phyloP scores from a whole-genome alignment of 1,284 basidiomycete species.

The Wallemia ichthyophaga region DNA sequence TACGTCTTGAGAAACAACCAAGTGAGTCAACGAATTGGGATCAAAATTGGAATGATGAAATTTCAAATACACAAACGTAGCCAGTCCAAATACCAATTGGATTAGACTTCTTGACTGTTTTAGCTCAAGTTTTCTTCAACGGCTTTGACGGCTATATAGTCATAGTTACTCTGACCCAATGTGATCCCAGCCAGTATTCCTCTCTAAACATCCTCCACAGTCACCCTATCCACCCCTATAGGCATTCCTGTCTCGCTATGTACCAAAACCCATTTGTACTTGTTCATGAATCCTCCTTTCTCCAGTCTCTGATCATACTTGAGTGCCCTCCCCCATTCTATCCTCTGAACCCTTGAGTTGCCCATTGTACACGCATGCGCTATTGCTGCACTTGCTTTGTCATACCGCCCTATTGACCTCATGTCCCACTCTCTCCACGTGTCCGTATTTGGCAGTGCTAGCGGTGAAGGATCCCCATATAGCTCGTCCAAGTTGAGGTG shows the following conservation, averaged over 20 bases:
- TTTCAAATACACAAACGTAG: neutral
- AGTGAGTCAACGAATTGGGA: neutral
- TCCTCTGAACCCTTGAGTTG: neutral
- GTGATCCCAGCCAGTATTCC: too few relatives aligned
- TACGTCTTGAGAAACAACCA: neutral
- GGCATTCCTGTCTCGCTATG: neutral
- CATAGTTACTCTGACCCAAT: constrained; percentile 1
- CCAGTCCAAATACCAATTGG: neutral
- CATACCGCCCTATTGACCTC: neutral
- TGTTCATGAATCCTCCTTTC: neutral
- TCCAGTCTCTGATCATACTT: neutral
- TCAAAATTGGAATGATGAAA: neutral
- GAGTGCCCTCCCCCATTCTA: neutral
- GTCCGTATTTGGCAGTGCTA: neutral
- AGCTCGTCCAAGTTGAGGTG: neutral
- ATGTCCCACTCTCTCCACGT: neutral
- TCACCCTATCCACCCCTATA: neutral
- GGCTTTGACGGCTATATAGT: neutral
- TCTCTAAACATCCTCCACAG: neutral
- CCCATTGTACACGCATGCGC: neutral
- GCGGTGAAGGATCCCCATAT: neutral
- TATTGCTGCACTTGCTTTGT: neutral
- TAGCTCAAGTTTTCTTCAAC: neutral
- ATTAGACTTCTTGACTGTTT: neutral
- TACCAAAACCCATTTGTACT: neutral